Conservation (phyloP, 2,329 filamentous ascomycete genomes). For the Dryadomyces sulphureus region DNA sequence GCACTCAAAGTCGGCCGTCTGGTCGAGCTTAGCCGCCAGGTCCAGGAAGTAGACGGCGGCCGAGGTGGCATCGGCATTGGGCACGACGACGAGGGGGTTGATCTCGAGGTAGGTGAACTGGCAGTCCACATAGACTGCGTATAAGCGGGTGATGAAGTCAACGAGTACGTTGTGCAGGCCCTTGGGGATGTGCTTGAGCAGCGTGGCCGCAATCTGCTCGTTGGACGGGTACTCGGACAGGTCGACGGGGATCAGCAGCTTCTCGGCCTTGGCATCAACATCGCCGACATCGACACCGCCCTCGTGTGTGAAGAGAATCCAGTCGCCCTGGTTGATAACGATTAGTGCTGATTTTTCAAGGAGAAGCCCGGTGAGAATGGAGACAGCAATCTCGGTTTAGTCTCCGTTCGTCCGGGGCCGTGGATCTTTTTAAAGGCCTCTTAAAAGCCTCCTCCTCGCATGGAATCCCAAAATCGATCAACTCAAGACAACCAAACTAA, state of each 20-base stretch:
- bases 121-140: slow-evolving; percentile 98
- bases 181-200: slow-evolving; percentile 86
- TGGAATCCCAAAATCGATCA: not conserved
- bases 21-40: slow-evolving; percentile 94
- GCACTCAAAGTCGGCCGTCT: slow-evolving; percentile 98
- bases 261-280: slow-evolving; percentile 97
- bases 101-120: slow-evolving; percentile 99
- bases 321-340: slow-evolving; percentile 59
- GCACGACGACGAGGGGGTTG: slow-evolving; percentile 96
- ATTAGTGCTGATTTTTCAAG: not conserved
- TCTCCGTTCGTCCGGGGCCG: slow-evolving; percentile 26
- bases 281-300: slow-evolving; percentile 99
- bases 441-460: too few relatives aligned
- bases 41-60: slow-evolving; percentile 96
- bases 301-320: slow-evolving; percentile 99
- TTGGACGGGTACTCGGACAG: slow-evolving; percentile 91
- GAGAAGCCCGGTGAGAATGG: slow-evolving; percentile 1
- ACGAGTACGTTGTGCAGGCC: slow-evolving; percentile 96
- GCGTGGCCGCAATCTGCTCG: slow-evolving; percentile 69
- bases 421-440: too few relatives aligned
- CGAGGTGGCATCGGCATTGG: slow-evolving; percentile 81
- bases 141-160: slow-evolving; percentile 96
- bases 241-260: slow-evolving; percentile 93
- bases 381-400: slow-evolving; percentile 22
- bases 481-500: not conserved